Evolutionary conservation across 352 stramenopile species (phyloP), one percentile per base, ranked within the genome.

Genomic region (Globisporangium heterothallicum): DNA sequence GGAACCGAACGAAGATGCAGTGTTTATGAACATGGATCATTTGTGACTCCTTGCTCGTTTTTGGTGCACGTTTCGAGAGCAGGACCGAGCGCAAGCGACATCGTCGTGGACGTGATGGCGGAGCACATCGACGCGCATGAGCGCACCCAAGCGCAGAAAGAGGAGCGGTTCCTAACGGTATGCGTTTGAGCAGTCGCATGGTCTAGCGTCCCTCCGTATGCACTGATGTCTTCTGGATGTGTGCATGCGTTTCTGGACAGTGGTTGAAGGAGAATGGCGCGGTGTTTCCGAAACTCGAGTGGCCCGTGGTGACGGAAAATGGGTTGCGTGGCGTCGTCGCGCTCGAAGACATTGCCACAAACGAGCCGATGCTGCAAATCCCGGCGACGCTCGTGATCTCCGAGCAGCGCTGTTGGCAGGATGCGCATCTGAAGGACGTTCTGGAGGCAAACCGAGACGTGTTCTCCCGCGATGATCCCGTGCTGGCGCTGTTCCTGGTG

Each of bases 401-500:
- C 2, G 81, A 92, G 58, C 64, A 68, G 36, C 58, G 64, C 19
- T 90, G 76, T 61, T 79, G 73, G 64, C 41, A 36, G 0, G 78
- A 92, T 48, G 54, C 66, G 16, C 63, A 71, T 42, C 60, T 92
- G 21, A 41, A 72, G 0, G 56, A 40, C 16, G 59, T 91, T 10
- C 75, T 78, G 46, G 56, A 63, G 12, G 68, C 67, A 19, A 82
- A 91, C 54, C 55, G 65, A 44, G 74, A 84, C 53, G 65, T 92
- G 0, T 92, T 92, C 35, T 49, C 81, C 18, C 70, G 76, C 22
- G 84, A 92, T 53, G 88, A 97, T 59, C 75, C 84, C 9, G 64
- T 95, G 16, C 54, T 97, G 22, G 69, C 74, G 47, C 61, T 96
- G 21, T 96, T 92, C 45, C 56, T 97, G 1, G 74, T 91, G 53